phyloP scores from a whole-genome alignment of 129 eudicot species.

The Saussurea involucrata region DNA sequence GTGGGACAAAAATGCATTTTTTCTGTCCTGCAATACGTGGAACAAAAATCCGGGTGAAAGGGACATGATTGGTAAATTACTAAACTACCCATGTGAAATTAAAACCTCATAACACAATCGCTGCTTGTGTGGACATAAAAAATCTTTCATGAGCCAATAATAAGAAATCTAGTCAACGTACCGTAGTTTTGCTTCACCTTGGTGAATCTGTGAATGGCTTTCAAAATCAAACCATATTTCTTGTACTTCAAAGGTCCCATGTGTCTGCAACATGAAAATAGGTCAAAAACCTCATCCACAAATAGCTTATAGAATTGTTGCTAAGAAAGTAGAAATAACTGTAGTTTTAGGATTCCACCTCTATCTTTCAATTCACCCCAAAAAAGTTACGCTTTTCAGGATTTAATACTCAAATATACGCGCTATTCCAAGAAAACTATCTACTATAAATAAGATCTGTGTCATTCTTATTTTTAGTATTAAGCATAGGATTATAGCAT shows the following conservation, averaged over 20 bases:
- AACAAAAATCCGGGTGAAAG: too few species aligned
- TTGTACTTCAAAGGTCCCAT: slow-evolving; percentile 73
- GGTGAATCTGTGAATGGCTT: slow-evolving; percentile 72
- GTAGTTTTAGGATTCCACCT: neutral
- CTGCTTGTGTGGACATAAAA: neutral
- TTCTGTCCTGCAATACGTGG: neutral
- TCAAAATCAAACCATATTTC: slow-evolving; percentile 63
- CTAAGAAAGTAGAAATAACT: neutral
- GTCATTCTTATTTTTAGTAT: too few species aligned
- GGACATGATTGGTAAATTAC: neutral
- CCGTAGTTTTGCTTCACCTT: slow-evolving; percentile 88
- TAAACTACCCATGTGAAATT: neutral
- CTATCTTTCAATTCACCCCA: neutral
- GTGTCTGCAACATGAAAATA: slow-evolving; percentile 49
- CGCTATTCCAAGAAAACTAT: too few species aligned
- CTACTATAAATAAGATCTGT: too few species aligned
- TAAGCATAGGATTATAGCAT: too few species aligned
- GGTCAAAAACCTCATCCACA: neutral
- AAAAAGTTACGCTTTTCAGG: neutral
- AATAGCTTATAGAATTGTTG: neutral
- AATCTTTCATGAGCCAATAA: neutral
- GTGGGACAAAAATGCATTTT: neutral
- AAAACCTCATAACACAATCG: neutral
- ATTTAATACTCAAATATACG: too few species aligned
- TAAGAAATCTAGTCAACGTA: slow-evolving; percentile 23